Evolutionary conservation across 2,329 filamentous ascomycete genomes (phyloP).

Genomic region (Fusarium tupiense): DNA sequence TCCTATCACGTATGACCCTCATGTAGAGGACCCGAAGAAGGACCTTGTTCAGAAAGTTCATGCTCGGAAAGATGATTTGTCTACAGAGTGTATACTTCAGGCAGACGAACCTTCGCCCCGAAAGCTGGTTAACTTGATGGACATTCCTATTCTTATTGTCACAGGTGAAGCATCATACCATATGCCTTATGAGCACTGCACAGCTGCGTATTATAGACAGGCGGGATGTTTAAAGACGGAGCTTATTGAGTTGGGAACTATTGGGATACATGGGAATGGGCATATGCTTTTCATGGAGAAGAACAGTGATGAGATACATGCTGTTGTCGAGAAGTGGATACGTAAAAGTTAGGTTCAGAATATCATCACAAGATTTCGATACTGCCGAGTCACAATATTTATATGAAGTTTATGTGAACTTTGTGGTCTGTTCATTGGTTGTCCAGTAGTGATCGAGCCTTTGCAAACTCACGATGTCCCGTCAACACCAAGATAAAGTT

Average conservation of each 20-base stretch:
- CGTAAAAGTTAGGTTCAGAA: not conserved
- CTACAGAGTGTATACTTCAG: slow-evolving; percentile 30
- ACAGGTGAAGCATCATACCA: slow-evolving; percentile 34
- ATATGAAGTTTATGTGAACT: not conserved
- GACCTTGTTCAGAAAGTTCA: slow-evolving; percentile 28
- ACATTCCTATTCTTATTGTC: slow-evolving; percentile 38
- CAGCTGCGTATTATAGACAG: slow-evolving; percentile 31
- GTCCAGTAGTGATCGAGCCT: not conserved
- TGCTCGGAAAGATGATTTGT: not conserved
- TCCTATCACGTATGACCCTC: slow-evolving; percentile 59
- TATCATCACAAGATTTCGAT: rapidly evolving
- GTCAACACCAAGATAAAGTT: not conserved
- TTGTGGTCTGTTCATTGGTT: not conserved
- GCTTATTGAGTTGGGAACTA: slow-evolving; percentile 31
- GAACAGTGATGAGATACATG: slow-evolving; percentile 35
- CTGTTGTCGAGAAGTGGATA: slow-evolving; percentile 28
- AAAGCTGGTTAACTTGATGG: slow-evolving; percentile 48
- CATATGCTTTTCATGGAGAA: slow-evolving; percentile 43
- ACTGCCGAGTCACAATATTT: not conserved
- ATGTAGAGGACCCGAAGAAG: slow-evolving; percentile 33
- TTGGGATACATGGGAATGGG: slow-evolving; percentile 35
- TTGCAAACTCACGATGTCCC: not conserved
- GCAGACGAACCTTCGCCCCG: slow-evolving; percentile 22
- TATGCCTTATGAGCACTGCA: slow-evolving; percentile 36
- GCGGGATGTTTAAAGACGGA: slow-evolving; percentile 35